These are phyloP conservation scores for Chamaenerion angustifolium DNA, from an alignment of 345 rosid genomes.

Conservation along the genomic window DNA sequence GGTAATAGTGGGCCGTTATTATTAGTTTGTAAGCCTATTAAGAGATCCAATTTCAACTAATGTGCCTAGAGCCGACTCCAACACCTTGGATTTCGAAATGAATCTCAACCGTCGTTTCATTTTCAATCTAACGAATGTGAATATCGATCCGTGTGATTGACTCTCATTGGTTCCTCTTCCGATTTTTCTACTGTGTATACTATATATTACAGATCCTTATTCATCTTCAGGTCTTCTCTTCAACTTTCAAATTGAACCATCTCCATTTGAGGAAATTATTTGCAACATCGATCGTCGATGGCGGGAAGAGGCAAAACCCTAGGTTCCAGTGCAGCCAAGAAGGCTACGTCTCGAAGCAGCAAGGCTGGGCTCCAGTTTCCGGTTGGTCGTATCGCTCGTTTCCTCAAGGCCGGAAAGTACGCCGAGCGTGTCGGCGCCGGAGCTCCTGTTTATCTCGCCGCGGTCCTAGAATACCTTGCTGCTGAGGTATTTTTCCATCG, in stretches of 20 bases:
- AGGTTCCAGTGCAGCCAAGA: slow-evolving; percentile 62
- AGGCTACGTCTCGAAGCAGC: slow-evolving; percentile 79
- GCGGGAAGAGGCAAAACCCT: slow-evolving; percentile 80
- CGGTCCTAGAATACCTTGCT: slow-evolving; percentile 77
- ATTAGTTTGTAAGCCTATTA: too few species aligned
- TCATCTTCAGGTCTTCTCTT: neutral
- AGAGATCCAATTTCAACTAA: too few species aligned
- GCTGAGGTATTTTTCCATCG: slow-evolving; percentile 43
- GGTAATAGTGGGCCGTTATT: too few species aligned
- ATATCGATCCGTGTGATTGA: slow-evolving; percentile 15
- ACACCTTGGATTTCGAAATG: too few species aligned
- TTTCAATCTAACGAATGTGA: slow-evolving; percentile 19
- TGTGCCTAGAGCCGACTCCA: too few species aligned
- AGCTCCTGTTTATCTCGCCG: slow-evolving; percentile 84
- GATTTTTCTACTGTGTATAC: neutral
- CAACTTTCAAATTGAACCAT: too few species aligned
- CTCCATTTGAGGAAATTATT: too few species aligned
- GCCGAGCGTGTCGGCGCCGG: slow-evolving; percentile 92
- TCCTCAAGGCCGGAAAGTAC: slow-evolving; percentile 82
- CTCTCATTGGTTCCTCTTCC: slow-evolving; percentile 20
- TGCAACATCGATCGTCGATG: slow-evolving; percentile 15
- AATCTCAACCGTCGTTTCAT: neutral
- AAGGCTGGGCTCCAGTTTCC: slow-evolving; percentile 85
- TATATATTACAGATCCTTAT: slow-evolving; percentile 13
- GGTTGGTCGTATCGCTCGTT: slow-evolving; percentile 84